Base-by-base conservation (phyloP, 495 filamentous ascomycete genomes). In the Penicillium macrosclerotiorum region DNA sequence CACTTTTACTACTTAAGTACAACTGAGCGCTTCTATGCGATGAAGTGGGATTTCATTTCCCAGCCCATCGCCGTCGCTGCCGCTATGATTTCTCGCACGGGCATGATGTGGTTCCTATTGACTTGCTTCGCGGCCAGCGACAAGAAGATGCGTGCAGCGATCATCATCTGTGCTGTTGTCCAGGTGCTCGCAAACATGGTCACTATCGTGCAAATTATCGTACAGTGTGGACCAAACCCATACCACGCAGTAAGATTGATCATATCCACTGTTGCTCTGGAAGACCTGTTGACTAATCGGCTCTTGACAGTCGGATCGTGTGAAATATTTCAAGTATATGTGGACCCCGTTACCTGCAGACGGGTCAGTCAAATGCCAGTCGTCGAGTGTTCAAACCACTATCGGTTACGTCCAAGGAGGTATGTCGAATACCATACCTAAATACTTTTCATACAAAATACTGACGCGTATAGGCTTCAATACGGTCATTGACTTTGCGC, bases 41-140 rank as follows among this genome's bases (percentile, higher is more conserved):
- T 69, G 54, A 65, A 55, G 45, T 66, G 52, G 36, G 64, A 67
- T 18, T 67, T 62, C 22, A 45, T 64, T 1, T 68, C 62, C 0
- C 66, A 69, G 38, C 67, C 63, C 0, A 30, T 65, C 11, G 70
- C 67, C 68, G 24, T 81, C 65, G 3, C 69, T 73, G 45, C 74
- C 70, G 49, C 75, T 12, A 68, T 70, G 64, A 31, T 70, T 16
- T 70, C 67, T 11, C 54, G 67, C 2, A 57, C 64, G 5, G 67
- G 67, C 20, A 68, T 70, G 67, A 68, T 64, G 52, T 70, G 64
- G 60, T 68, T 67, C 37, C 50, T 70, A 0, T 46, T 67, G 34
- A 68, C 54, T 1, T 70, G 64, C 20, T 70, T 70, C 22, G 54
- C 55, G 2, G 55, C 58, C 7, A 66, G 60, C 14, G 59, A 68